These are phyloP conservation scores for Dactylellina cionopaga DNA, from an alignment of 2,329 filamentous ascomycete genomes.

Conservation along the genomic window DNA sequence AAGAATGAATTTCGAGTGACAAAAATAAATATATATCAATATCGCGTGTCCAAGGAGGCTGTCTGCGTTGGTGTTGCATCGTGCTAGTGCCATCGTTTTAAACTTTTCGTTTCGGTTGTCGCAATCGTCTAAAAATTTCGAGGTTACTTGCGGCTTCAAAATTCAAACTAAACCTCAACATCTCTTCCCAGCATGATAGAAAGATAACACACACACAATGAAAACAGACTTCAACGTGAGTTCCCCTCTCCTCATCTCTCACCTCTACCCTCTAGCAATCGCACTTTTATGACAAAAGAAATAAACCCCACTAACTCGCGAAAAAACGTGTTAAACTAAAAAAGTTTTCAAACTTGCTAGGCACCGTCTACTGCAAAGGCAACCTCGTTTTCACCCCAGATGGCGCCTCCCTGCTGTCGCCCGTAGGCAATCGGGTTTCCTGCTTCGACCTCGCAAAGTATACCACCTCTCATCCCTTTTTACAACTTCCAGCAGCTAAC, in stretches of 20 bases:
- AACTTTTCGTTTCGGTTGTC: slow-evolving; percentile 35
- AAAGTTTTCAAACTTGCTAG: slow-evolving; percentile 96
- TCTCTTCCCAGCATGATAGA: slow-evolving; percentile 52
- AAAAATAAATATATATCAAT: no score
- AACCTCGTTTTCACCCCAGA: slow-evolving; percentile 97
- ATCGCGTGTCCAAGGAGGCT: no score
- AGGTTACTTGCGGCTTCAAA: slow-evolving; percentile 29
- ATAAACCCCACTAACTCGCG: slow-evolving; percentile 15
- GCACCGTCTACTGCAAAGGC: slow-evolving; percentile 97
- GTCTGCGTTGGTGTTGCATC: slow-evolving; percentile 21
- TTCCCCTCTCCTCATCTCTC: slow-evolving; percentile 3
- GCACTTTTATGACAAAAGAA: neutral
- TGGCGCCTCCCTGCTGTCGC: slow-evolving; percentile 93
- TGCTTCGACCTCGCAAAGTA: slow-evolving; percentile 97
- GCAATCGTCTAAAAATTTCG: slow-evolving; percentile 42
- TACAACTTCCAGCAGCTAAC: neutral
- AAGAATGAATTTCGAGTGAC: no score
- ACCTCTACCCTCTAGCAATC: neutral
- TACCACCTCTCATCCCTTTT: slow-evolving; percentile 56
- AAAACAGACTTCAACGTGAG: slow-evolving; percentile 98
- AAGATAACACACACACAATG: slow-evolving; percentile 69
- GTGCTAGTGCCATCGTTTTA: neutral
- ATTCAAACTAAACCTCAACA: slow-evolving; percentile 7
- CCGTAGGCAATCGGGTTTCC: slow-evolving; percentile 93
- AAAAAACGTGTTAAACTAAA: slow-evolving; percentile 2